These are phyloP conservation scores for Nidularia sp. DNA, from an alignment of 768 basidiomycete species.

Conservation along the genomic window DNA sequence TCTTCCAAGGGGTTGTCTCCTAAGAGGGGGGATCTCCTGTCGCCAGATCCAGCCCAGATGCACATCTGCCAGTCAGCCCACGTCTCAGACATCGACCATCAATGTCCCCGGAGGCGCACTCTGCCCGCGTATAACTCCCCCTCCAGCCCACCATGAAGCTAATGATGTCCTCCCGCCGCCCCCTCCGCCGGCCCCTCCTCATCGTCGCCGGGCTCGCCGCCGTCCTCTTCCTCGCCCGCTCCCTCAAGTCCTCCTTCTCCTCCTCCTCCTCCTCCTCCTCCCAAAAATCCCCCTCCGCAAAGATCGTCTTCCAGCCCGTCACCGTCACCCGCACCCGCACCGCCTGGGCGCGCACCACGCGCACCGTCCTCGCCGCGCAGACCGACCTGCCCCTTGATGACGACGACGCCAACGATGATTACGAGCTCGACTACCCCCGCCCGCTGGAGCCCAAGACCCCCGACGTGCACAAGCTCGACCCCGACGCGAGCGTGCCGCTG, in stretches of 20 bases:
- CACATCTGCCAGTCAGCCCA: no score
- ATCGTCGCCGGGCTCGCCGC: constrained; percentile 1
- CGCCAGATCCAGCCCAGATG: no score
- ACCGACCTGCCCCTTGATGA: not conserved
- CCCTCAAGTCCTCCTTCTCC: not conserved
- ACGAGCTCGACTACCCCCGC: not conserved
- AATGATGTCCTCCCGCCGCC: not conserved
- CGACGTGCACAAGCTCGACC: not conserved
- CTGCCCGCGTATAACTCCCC: not conserved
- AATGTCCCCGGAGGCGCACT: no score
- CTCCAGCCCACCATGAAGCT: not conserved
- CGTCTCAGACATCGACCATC: no score
- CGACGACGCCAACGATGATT: not conserved
- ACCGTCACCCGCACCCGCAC: constrained; percentile 9
- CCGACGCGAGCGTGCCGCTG: constrained; percentile 5
- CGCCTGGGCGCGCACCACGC: constrained; percentile 5
- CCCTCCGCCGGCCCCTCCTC: constrained; percentile 4
- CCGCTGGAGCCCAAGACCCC: not conserved
- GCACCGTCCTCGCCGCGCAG: not conserved
- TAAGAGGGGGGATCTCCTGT: no score
- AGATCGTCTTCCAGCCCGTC: not conserved
- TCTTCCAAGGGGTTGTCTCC: no score
- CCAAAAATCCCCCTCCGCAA: not conserved
- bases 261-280: not conserved
- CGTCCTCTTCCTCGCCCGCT: not conserved